phyloP scores from a whole-genome alignment of 1,284 basidiomycete genomes.

The Amylostereum areolatum region DNA sequence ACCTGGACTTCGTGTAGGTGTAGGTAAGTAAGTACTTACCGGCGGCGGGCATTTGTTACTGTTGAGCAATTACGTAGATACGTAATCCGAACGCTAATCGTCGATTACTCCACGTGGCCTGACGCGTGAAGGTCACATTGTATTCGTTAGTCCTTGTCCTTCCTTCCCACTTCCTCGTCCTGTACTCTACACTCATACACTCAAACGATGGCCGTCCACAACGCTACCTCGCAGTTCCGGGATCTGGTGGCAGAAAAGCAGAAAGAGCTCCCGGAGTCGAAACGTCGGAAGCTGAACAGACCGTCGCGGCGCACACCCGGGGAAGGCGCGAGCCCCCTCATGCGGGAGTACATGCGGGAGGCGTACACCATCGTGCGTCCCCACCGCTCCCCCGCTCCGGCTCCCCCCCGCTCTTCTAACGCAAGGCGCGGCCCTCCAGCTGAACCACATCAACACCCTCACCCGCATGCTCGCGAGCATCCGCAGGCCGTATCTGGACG shows the following conservation, averaged over 20 bases:
- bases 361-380: conserved; percentile 62
- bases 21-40: no score
- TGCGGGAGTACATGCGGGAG: conserved; percentile 65
- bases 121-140: no score
- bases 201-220: conserved; percentile 11
- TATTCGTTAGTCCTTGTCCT: no score
- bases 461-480: conserved; percentile 64
- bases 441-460: conserved; percentile 68
- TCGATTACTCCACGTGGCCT: no score
- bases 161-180: not conserved
- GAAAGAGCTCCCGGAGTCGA: conserved; percentile 34
- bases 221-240: conserved; percentile 60
- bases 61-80: no score
- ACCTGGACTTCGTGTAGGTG: no score
- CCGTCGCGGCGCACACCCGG: conserved; percentile 25
- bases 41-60: no score
- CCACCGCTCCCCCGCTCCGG: not conserved
- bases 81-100: no score
- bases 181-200: conserved; percentile 23
- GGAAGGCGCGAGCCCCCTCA: conserved; percentile 36
- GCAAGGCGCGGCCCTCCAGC: conserved; percentile 28
- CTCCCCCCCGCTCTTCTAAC: not conserved
- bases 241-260: conserved; percentile 43
- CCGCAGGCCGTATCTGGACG: conserved; percentile 74
- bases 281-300: conserved; percentile 43